phyloP scores from a whole-genome alignment of 1,284 basidiomycete species.

The Thecaphora thlaspeos region DNA sequence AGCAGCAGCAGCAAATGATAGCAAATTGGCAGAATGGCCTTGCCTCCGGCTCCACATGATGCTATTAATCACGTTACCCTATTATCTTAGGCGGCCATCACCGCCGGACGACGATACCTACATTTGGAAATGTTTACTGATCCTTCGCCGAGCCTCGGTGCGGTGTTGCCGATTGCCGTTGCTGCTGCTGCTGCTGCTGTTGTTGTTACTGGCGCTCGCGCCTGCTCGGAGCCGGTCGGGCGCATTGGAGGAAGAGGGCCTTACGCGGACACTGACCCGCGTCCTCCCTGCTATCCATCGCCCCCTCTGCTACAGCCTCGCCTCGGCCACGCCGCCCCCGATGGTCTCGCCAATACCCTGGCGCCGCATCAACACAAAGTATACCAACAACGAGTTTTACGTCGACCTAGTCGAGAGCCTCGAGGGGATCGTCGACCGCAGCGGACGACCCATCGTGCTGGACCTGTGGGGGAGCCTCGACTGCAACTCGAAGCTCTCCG shows the following conservation, averaged over 20 bases:
- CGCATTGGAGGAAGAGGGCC: too few relatives aligned
- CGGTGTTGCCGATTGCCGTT: too few relatives aligned
- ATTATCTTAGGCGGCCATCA: too few relatives aligned
- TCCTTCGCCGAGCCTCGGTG: too few relatives aligned
- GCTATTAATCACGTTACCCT: too few relatives aligned
- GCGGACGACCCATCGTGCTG: conserved; percentile 53
- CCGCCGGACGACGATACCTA: too few relatives aligned
- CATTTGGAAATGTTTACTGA: too few relatives aligned
- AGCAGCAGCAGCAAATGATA: not conserved
- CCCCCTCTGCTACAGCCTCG: conserved; percentile 5
- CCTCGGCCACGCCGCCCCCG: conserved; percentile 62
- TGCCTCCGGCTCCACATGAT: not conserved
- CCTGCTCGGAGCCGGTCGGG: too few relatives aligned
- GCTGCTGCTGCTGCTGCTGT: too few relatives aligned
- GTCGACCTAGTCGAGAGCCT: conserved; percentile 45
- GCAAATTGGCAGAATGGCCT: not conserved
- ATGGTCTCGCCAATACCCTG: conserved; percentile 49
- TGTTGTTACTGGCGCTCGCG: too few relatives aligned
- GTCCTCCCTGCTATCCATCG: conserved; percentile 3
- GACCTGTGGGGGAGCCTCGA: conserved; percentile 34
- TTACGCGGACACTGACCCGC: too few relatives aligned
- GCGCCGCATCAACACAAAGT: conserved; percentile 48
- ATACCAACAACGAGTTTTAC: conserved; percentile 51
- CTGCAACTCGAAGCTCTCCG: conserved; percentile 57
- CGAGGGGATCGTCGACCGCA: conserved; percentile 59